These are phyloP conservation scores for Prunus davidiana DNA, from an alignment of 306 rosid genomes.

Conservation along the genomic window DNA sequence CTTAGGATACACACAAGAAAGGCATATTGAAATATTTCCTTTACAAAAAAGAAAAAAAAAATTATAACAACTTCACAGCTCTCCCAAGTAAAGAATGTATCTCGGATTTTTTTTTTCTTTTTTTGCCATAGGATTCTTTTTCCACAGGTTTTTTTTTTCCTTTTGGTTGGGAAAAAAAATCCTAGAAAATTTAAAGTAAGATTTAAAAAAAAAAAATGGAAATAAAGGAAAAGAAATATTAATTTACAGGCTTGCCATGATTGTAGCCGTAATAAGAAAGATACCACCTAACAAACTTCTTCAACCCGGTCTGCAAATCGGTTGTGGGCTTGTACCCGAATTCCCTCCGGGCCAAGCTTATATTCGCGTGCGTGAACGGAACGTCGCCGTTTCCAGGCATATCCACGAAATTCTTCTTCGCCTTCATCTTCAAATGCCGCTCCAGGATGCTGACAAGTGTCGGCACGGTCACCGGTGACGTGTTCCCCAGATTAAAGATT, in stretches of 20 bases:
- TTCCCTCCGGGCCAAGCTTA: conserved; percentile 57
- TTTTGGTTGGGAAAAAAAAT: conserved; percentile 12
- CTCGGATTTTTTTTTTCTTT: not conserved
- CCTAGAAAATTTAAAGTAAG: conserved; percentile 18
- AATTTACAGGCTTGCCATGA: conserved; percentile 57
- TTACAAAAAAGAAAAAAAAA: conserved; percentile 33
- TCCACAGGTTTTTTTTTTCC: conserved; percentile 1
- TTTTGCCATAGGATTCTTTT: conserved; percentile 18
- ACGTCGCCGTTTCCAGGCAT: conserved; percentile 99
- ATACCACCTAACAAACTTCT: conserved; percentile 86
- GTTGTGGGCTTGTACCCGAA: conserved; percentile 86
- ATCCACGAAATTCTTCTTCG: conserved; percentile 71
- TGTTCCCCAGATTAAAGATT: conserved; percentile 78
- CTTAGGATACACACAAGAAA: not conserved
- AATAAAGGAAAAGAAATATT: not conserved
- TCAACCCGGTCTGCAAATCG: conserved; percentile 86
- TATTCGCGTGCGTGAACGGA: conserved; percentile 84
- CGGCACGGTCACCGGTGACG: conserved; percentile 87
- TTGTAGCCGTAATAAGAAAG: conserved; percentile 81
- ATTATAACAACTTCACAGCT: conserved; percentile 23
- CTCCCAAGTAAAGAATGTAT: conserved; percentile 41
- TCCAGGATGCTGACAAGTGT: conserved; percentile 67
- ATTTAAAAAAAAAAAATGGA: not conserved
- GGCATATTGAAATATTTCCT: conserved; percentile 12
- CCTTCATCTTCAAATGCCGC: conserved; percentile 70